Percentiles rank a stretch among this genome's conserved stretches.
phyloP scores from a whole-genome alignment of 202 grass and related monocot genomes.

The Elaeis oleifera region DNA sequence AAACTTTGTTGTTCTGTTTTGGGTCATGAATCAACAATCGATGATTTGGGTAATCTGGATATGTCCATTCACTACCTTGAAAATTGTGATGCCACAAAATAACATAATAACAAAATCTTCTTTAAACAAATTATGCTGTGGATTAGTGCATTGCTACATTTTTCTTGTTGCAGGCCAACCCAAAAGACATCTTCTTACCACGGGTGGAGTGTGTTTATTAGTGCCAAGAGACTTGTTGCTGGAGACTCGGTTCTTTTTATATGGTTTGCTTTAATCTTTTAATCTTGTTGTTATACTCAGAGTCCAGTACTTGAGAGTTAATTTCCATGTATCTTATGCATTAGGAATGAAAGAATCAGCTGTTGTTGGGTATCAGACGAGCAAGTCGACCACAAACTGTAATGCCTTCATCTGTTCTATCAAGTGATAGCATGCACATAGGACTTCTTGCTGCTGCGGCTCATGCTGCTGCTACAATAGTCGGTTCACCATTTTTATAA shows the following conservation, averaged over 20 bases:
- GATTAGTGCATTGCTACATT: not conserved
- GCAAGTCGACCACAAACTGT: conserved; percentile 74
- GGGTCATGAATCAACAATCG: too few species aligned
- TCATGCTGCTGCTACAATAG: conserved; percentile 94
- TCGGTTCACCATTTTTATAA: conserved; percentile 92
- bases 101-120: too few species aligned
- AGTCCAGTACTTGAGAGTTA: not conserved
- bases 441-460: conserved; percentile 93
- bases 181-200: conserved; percentile 87
- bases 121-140: too few species aligned
- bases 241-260: conserved; percentile 98
- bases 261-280: conserved; percentile 44
- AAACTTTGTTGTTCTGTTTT: too few species aligned
- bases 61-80: too few species aligned
- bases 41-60: too few species aligned
- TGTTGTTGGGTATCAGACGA: conserved; percentile 82
- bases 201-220: conserved; percentile 95
- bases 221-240: conserved; percentile 86
- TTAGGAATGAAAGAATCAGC: conserved; percentile 98
- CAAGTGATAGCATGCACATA: conserved; percentile 97
- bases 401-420: conserved; percentile 94
- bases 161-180: conserved; percentile 61
- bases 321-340: conserved; percentile 1
- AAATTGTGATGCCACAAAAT: too few species aligned
- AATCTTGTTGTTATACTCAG: not conserved